phyloP scores from a whole-genome alignment of 768 basidiomycete genomes.

The Phaeolepiota aurea region DNA sequence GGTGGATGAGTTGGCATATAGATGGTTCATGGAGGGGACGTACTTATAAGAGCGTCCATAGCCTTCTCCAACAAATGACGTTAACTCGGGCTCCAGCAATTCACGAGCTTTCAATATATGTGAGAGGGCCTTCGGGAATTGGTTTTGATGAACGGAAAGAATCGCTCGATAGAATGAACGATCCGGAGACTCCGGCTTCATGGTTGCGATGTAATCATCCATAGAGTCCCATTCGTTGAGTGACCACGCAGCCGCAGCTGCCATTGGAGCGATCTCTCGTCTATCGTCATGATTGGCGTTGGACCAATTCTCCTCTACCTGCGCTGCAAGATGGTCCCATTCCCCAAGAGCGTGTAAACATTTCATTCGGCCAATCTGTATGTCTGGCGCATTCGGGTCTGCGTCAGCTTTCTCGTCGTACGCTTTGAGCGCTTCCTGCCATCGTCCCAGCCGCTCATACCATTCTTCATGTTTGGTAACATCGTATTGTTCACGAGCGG shows the following conservation, averaged over 20 bases:
- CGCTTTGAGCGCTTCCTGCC: conserved; percentile 86
- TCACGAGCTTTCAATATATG: conserved; percentile 94
- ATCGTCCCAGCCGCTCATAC: conserved; percentile 94
- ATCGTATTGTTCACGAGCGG: conserved; percentile 85
- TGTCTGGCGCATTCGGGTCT: conserved; percentile 70
- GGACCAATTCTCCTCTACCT: conserved; percentile 85
- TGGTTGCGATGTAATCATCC: conserved; percentile 92
- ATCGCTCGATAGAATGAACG: conserved; percentile 95
- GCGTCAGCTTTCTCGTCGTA: conserved; percentile 73
- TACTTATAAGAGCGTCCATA: conserved; percentile 98
- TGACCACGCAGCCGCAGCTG: conserved; percentile 96
- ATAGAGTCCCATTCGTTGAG: conserved; percentile 96
- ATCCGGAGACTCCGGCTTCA: conserved; percentile 91
- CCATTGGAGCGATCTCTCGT: conserved; percentile 91
- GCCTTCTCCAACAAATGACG: conserved; percentile 87
- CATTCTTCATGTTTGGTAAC: conserved; percentile 93
- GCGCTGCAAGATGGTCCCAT: conserved; percentile 85
- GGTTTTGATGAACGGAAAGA: conserved; percentile 91
- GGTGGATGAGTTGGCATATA: conserved; percentile 4
- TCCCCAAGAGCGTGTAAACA: conserved; percentile 96
- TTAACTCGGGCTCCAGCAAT: conserved; percentile 83
- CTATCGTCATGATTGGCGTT: conserved; percentile 78
- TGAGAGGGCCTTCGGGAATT: conserved; percentile 81
- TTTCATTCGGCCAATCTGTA: conserved; percentile 88
- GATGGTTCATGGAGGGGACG: conserved; percentile 14